Conservation (phyloP, 768 basidiomycete species). For the Rickenella mellea region DNA sequence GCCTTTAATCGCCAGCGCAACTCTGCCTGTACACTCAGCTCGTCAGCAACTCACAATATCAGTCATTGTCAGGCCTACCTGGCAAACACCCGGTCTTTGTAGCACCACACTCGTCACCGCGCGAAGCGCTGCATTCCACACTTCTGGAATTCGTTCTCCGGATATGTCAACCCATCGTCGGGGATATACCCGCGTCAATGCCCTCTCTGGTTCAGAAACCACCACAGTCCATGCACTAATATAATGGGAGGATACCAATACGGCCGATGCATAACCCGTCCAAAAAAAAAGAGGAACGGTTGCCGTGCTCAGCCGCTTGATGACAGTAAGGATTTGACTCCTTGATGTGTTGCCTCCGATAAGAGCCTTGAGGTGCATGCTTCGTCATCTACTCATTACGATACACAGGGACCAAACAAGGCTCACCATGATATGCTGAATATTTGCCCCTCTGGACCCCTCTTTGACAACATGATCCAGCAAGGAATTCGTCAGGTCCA, state of each 20-base stretch:
- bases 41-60: background rate
- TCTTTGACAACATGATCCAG: conserved; percentile 6
- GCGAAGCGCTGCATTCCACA: conserved; percentile 65
- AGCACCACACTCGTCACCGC: conserved; percentile 59
- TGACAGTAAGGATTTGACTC: no score
- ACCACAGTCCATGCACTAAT: conserved; percentile 47
- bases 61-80: conserved; percentile 35
- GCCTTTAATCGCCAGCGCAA: conserved; percentile 61
- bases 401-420: no score
- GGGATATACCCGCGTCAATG: conserved; percentile 42
- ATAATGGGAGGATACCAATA: conserved; percentile 47
- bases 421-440: no score
- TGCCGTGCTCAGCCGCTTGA: no score
- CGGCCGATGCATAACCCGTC: conserved; percentile 49
- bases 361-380: no score
- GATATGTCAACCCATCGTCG: conserved; percentile 70
- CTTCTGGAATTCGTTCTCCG: conserved; percentile 48
- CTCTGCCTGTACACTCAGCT: conserved; percentile 37
- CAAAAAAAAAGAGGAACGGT: conserved; percentile 55
- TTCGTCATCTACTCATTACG: no score
- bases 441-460: no score
- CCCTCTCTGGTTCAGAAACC: conserved; percentile 29
- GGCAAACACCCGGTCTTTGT: conserved; percentile 64
- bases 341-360: no score
- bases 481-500: conserved; percentile 1